Evolutionary conservation across 164 flowering plant genomes (phyloP), one percentile per base, ranked within the genome.

Genomic region (Vitis cinerea): DNA sequence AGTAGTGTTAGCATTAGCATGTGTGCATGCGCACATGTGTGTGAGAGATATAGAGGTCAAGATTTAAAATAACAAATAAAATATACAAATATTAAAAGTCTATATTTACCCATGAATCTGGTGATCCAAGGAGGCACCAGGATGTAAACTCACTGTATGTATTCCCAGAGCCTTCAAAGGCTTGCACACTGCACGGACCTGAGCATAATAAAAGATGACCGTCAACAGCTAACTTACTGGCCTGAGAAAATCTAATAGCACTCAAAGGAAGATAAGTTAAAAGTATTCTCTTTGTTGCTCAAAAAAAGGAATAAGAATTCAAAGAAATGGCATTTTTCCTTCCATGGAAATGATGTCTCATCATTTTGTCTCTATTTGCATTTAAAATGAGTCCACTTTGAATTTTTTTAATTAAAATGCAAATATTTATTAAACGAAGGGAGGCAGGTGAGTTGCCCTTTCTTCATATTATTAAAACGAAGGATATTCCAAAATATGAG

Each of bases 71-170:
- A 29, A 57, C 12, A 68, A 7, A 17, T 60, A 17, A 50, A 44
- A 71, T 66, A 50, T 2, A 5, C 59, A 4, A 59, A 37, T 29
- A 9, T 5, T 19, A 14, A 23, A 23, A 23, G 27, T 23, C 27
- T 10, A 50, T 10, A 73, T 81, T 74, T 76, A 95, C 98, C 99
- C 97, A 27, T 77, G 80, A 70, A 91, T 81, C 75, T 95, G 99
- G 77, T 86, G 97, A 65, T 90, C 87, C 50, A 95, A 31, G n/a
- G 87, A 71, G n/a, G 94, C 92, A 73, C 91, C 96, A 60, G 88
- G 73, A 73, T 95, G 98, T 68, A 95, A 72, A 76, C 92, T 90
- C 78, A 95, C 97, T 63, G 96, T 83, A 76, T 91, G 98, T 71
- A 93, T 76, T 63, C 98, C 99, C 52, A 77, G 78, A 64, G 80